Base-by-base conservation (phyloP, 2,329 filamentous ascomycete genomes). In the Metarhizium guizhouense region DNA sequence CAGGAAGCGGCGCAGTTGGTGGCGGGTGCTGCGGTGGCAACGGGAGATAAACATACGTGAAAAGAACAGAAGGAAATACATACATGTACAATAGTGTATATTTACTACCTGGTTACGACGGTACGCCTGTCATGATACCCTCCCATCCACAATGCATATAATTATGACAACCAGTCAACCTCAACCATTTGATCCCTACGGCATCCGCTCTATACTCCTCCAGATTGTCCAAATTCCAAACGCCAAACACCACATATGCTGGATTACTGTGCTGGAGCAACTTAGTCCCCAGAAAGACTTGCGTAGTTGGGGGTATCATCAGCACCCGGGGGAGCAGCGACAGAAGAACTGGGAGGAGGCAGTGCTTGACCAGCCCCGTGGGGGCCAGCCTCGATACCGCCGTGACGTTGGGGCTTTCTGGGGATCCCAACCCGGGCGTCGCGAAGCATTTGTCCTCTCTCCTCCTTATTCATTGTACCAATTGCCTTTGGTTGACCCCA, bases 401-500 rank as follows among this genome's bases (percentile, higher is more conserved):
- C 61, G 7, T 53, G 65, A 63, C 54, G 63, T n/a, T 60, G 59
- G 47, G 60, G 60, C 42, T 57, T 57, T 32, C 55, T 54, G 3
- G 54, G 30, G 56, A 69, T 65, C 70, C 76, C 59, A 70, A 73
- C 55, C 70, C 75, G 48, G 68, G 78, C 93, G 64, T 95, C 90
- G 40, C 85, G 82, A 25, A 92, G 84, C 76, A 95, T 90, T 65
- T 87, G 82, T 61, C 87, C 79, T 47, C 93, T 82, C 69, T 95
- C 83, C 54, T 96, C 91, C 59, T 87, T 86, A 60, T 95, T 89
- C 84, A 97, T 88, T 29, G 84, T 95, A 56, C 96, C 94, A 55
- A 99, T 79, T 1, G 93, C 87, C 74, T 91, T 94, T 16, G 95
- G 93, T 67, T 88, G 87, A 16, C 92, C 93, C 94, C 94, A 99